Evolutionary conservation across 352 stramenopile species (phyloP), one percentile per base, ranked within the genome.

Genomic region (Phytophthora kernoviae): DNA sequence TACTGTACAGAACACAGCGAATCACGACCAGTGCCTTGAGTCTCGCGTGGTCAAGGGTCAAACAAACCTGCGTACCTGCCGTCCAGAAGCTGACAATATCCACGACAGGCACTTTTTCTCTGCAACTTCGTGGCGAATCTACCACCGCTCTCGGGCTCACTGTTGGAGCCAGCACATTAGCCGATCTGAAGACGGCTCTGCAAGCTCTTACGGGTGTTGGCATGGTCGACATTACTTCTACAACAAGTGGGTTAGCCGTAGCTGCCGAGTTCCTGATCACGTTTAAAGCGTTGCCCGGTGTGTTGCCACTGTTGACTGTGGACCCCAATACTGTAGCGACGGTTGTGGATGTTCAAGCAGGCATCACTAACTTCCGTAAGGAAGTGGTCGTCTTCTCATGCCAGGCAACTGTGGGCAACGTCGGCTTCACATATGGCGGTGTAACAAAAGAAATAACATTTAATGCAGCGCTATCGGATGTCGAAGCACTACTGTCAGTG

Each of bases 361-460:
- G 84, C 0, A 63, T 51, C 33, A 84, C 82, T 5, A 90, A 79
- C 27, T 92, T 81, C 51, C 76, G 78, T 11, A 92, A 92, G 55
- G 77, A 90, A 53, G 62, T 87, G 20, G 30, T 81, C 0, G 75
- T 90, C 9, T 87, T 92, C 47, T 67, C 62, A 15, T 90, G 82
- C 42, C 26, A 62, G 2, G 79, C 76, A 4, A 66, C 55, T 0
- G 40, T 62, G 1, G 77, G 72, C 0, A 58, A 30, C 1, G 74
- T 92, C 14, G 55, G 9, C 8, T 83, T 92, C 18, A 49, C 53
- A 0, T 68, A 60, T 18, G 70, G 67, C 0, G n/a, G 33, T 0
- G 24, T 36, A 0, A 39, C 42, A 12, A 26, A 81, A 10, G 54
- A 63, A 3, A 73, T 76, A 30, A 60, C 54, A n/a, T 63, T 41